Base-by-base conservation (phyloP, 805 yeast species). In the Candida nonsorbophila region DNA sequence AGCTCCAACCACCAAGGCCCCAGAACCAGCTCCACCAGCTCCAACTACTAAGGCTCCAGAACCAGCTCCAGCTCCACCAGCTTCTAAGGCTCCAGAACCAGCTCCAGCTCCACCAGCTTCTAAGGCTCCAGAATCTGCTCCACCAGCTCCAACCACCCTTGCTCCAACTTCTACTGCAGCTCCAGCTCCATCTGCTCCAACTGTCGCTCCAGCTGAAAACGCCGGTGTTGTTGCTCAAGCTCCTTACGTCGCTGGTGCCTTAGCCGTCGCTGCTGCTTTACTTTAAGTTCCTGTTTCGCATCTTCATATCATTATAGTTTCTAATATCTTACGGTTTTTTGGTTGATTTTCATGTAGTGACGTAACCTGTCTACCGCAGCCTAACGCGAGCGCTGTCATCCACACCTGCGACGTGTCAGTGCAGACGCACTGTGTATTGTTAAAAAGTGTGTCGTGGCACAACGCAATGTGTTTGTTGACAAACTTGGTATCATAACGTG, bases 181-280 rank as follows among this genome's bases (percentile, higher is more conserved):
- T 16, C 24, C 41, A 21, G 28, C 29, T 24, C 33, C 32, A 31
- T 30, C 34, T 16, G 28, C 34, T 13, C 24, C 39, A 8, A 14
- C 30, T 19, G 37, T 24, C 18, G 35, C 30, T 17, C 37, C 40
- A 14, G 42, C 44, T 24, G 36, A 44, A 24, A 29, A 47, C 21
- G 41, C 28, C 33, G 36, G 38, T 27, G 42, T 33, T 30, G 45
- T 39, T 29, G 45, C 41, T 27, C 34, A 42, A 24, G 41, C 45
- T 27, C 32, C 33, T 28, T 35, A 40, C 18, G 36, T 38, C 32
- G 41, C 53, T 35, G 53, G 51, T 44, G 40, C 44, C 29, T 39
- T 51, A 24, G 57, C 56, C 33, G 47, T 41, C 27, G 50, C 40
- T 36, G 45, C 43, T 38, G 45, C 41, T 37, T 44, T 47, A 27